phyloP scores from a whole-genome alignment of 129 eudicot genomes.

The Flaveria trinervia region DNA sequence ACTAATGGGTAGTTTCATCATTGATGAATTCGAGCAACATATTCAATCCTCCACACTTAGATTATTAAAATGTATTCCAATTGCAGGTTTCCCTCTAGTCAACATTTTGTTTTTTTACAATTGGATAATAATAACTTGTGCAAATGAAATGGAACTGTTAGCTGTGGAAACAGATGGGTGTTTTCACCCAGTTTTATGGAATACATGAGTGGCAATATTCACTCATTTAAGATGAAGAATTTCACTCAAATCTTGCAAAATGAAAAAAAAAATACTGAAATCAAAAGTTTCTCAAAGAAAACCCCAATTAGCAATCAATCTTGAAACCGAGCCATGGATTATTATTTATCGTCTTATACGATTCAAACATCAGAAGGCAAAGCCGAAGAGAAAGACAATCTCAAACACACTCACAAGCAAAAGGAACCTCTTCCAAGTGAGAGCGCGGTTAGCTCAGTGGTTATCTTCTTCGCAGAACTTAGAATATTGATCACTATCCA shows the following conservation, averaged over 20 bases:
- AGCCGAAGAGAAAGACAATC: slow-evolving; percentile 9
- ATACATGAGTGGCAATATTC: too few species aligned
- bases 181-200: too few species aligned
- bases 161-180: too few species aligned
- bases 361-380: slow-evolving; percentile 19
- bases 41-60: too few species aligned
- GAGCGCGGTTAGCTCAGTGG: slow-evolving; percentile 24
- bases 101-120: too few species aligned
- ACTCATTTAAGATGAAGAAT: too few species aligned
- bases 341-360: slow-evolving; percentile 10
- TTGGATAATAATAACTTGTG: too few species aligned
- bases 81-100: too few species aligned
- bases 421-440: slow-evolving; percentile 22
- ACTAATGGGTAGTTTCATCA: too few species aligned
- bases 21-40: too few species aligned
- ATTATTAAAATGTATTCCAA: too few species aligned
- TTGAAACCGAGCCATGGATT: slow-evolving; percentile 7
- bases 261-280: neutral
- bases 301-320: slow-evolving; percentile 20
- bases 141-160: too few species aligned
- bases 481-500: slow-evolving; percentile 72
- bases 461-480: slow-evolving; percentile 84
- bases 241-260: neutral
- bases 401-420: slow-evolving; percentile 20
- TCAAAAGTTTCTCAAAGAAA: neutral